A percentile compares a stretch with the other conserved stretches of the same genome.
These are phyloP conservation scores for Fistulifera pelliculosa DNA, from an alignment of 108 stramenopile species.

Conservation along the genomic window DNA sequence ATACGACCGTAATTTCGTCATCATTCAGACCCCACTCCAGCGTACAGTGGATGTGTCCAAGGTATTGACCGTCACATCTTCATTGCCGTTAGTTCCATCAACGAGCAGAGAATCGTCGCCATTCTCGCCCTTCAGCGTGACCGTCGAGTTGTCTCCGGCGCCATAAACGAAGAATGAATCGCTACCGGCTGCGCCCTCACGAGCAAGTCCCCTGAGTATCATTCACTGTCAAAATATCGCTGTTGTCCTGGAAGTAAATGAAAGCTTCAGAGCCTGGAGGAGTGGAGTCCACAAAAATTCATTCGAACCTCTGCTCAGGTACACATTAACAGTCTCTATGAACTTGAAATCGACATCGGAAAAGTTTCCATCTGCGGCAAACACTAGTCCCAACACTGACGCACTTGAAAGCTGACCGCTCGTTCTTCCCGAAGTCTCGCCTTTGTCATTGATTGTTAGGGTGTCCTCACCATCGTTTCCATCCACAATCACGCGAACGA, in stretches of 20 bases:
- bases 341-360: too few species aligned
- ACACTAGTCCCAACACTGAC: too few species aligned
- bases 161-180: neutral
- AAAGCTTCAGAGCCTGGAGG: neutral
- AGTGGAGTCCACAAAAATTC: neutral
- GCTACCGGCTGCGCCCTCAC: neutral
- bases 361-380: too few species aligned
- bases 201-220: neutral
- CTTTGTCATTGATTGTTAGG: neutral
- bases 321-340: neutral
- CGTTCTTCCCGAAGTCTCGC: neutral
- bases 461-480: constrained; percentile 11
- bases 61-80: constrained; percentile 5
- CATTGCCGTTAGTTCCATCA: constrained; percentile 8
- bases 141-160: neutral
- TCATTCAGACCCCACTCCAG: constrained; percentile 23
- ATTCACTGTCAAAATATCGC: neutral
- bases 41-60: constrained; percentile 15
- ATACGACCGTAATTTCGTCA: constrained; percentile 15
- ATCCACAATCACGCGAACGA: constrained; percentile 5
- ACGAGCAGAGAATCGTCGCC: constrained; percentile 21
- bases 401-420: too few species aligned
- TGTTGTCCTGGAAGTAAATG: neutral
- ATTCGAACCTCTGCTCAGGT: neutral
- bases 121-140: constrained; percentile 2